Evolutionary conservation across 768 basidiomycete genomes (phyloP).

Genomic region (Gymnopilus junonius): DNA sequence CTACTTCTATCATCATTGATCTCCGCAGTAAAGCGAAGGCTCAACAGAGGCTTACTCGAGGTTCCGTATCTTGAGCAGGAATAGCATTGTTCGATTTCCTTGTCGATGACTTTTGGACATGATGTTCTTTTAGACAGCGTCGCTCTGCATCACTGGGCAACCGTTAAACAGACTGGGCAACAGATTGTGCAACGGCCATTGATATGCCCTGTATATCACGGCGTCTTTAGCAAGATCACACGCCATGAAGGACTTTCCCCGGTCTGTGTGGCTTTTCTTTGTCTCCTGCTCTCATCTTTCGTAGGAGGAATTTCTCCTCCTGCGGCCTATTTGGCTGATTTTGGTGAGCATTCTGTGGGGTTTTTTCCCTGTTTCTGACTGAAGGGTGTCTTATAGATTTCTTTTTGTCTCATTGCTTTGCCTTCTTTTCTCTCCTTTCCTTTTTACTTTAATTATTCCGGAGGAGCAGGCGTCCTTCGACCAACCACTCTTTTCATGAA

Average conservation of each 20-base stretch:
- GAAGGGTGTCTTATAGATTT: neutral
- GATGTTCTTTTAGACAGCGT: neutral
- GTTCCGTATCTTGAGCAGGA: no score
- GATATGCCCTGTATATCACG: neutral
- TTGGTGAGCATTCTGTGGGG: neutral
- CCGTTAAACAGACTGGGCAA: constrained; percentile 6
- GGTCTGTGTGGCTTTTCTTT: neutral
- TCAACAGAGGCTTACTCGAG: neutral
- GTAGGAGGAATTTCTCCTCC: neutral
- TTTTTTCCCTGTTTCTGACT: neutral
- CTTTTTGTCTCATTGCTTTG: neutral
- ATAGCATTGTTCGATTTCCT: neutral
- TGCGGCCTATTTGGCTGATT: constrained; percentile 1
- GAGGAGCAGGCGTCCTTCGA: constrained; percentile 7
- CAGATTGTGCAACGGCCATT: constrained; percentile 1
- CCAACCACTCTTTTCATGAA: constrained; percentile 9
- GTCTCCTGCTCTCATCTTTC: constrained; percentile 7
- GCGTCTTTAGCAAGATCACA: constrained; percentile 7
- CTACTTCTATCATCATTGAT: neutral
- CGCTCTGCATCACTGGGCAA: neutral
- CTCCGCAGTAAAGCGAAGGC: neutral
- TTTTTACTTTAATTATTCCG: neutral
- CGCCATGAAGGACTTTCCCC: neutral
- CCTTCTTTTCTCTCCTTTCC: neutral
- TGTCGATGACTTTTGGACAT: neutral